phyloP scores from a whole-genome alignment of 2,329 filamentous ascomycete genomes.

The Fusarium oligoseptatum region DNA sequence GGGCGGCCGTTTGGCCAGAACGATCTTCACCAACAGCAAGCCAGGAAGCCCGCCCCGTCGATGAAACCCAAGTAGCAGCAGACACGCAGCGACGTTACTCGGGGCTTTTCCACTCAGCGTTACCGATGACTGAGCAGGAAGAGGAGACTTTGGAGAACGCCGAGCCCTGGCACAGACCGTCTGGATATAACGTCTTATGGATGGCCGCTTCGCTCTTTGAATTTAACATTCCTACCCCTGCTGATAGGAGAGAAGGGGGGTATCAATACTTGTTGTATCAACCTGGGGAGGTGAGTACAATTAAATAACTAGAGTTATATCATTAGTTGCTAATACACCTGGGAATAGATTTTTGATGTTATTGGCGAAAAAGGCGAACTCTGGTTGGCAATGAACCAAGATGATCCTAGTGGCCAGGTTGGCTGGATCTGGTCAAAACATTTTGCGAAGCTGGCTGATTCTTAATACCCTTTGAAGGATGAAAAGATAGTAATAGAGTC shows the following conservation, averaged over 20 bases:
- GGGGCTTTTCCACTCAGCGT: too few species aligned
- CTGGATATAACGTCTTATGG: constrained; percentile 76
- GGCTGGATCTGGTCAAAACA: constrained; percentile 99
- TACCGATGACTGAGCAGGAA: too few species aligned
- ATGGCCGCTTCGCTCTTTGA: constrained; percentile 96
- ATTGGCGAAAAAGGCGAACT: constrained; percentile 89
- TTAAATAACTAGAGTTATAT: background rate
- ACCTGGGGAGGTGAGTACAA: constrained; percentile 80
- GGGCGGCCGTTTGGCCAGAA: background rate
- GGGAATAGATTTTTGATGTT: constrained; percentile 81
- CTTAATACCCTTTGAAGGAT: background rate
- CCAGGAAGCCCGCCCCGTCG: too few species aligned
- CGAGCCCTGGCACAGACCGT: too few species aligned
- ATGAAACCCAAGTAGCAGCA: too few species aligned
- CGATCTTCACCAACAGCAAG: too few species aligned
- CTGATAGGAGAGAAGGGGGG: constrained; percentile 89
- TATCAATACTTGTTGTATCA: constrained; percentile 97
- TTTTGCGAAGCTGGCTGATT: constrained; percentile 78
- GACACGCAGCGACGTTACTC: too few species aligned
- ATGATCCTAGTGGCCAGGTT: constrained; percentile 82
- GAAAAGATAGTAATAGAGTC: too few species aligned
- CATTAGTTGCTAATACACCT: constrained; percentile 3
- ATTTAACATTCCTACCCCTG: constrained; percentile 95
- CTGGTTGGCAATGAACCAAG: constrained; percentile 97
- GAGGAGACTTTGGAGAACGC: too few species aligned